Evolutionary conservation across 805 yeast species (phyloP).

Genomic region (Diddensiella transvaalensis): DNA sequence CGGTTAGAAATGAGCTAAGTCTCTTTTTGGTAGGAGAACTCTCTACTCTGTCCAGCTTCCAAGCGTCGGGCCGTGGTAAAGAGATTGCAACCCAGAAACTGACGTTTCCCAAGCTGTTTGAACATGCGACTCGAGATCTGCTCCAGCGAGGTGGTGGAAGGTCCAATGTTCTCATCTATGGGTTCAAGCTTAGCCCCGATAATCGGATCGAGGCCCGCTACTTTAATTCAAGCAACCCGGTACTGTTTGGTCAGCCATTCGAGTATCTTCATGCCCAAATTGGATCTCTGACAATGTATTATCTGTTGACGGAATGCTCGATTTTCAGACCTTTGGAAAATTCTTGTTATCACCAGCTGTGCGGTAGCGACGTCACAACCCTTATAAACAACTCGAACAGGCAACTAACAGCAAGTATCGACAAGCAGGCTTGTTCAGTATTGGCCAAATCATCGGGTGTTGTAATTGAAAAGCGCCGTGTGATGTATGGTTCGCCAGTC

Average conservation of each 20-base stretch:
- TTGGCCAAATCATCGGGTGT: background rate
- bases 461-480: background rate
- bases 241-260: slow-evolving; percentile 2
- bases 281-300: slow-evolving; percentile 4
- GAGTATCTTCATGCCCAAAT: background rate
- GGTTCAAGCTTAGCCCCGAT: background rate
- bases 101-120: background rate
- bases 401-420: background rate
- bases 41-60: background rate
- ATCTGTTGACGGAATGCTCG: slow-evolving; percentile 2
- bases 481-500: slow-evolving; percentile 1
- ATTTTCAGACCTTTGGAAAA: slow-evolving; percentile 9
- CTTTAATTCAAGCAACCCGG: background rate
- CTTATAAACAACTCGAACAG: background rate
- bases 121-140: background rate
- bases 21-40: background rate
- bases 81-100: background rate
- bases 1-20: background rate
- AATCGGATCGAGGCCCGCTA: background rate
- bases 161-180: slow-evolving; percentile 1
- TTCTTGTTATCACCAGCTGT: slow-evolving; percentile 3
- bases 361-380: background rate
- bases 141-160: background rate
- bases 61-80: background rate
- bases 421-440: background rate